These are phyloP conservation scores for Gymnopus androsaceus DNA, from an alignment of 1,284 basidiomycete genomes.

Conservation along the genomic window DNA sequence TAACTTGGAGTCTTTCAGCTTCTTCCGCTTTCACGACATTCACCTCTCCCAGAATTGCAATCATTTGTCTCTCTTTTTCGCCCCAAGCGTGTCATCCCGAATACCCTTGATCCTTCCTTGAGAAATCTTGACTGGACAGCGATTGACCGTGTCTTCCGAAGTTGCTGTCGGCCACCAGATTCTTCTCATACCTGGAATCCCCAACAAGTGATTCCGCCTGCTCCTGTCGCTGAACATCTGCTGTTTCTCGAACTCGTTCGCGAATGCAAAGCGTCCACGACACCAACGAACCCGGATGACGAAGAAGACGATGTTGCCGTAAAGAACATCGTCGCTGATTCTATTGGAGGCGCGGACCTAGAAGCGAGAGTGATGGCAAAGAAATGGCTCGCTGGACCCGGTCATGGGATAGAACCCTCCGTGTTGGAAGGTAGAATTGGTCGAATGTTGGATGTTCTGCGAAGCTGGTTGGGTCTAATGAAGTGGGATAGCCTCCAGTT, in stretches of 20 bases:
- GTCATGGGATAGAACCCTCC: constrained; percentile 1
- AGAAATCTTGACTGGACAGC: constrained; percentile 70
- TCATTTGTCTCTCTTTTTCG: constrained; percentile 78
- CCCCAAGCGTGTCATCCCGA: constrained; percentile 75
- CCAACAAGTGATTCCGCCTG: constrained; percentile 3
- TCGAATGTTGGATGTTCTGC: constrained; percentile 46
- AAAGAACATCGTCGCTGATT: constrained; percentile 62
- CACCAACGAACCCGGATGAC: constrained; percentile 18
- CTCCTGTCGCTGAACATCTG: constrained; percentile 4
- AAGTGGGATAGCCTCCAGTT: constrained; percentile 22
- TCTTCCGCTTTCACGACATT: constrained; percentile 83
- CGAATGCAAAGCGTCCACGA: not conserved
- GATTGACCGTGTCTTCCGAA: constrained; percentile 67
- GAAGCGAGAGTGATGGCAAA: constrained; percentile 20
- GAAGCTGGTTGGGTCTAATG: constrained; percentile 41
- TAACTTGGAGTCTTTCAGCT: constrained; percentile 56
- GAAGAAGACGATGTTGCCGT: constrained; percentile 49
- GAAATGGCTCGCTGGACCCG: constrained; percentile 11
- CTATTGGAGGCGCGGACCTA: constrained; percentile 49
- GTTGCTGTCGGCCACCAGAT: constrained; percentile 30
- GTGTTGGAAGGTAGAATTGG: constrained; percentile 43
- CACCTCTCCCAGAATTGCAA: constrained; percentile 81
- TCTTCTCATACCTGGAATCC: constrained; percentile 33
- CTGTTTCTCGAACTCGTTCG: not conserved
- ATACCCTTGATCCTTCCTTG: constrained; percentile 68